These are phyloP conservation scores for Auriculariales sp. DNA, from an alignment of 768 basidiomycete genomes.

Conservation along the genomic window DNA sequence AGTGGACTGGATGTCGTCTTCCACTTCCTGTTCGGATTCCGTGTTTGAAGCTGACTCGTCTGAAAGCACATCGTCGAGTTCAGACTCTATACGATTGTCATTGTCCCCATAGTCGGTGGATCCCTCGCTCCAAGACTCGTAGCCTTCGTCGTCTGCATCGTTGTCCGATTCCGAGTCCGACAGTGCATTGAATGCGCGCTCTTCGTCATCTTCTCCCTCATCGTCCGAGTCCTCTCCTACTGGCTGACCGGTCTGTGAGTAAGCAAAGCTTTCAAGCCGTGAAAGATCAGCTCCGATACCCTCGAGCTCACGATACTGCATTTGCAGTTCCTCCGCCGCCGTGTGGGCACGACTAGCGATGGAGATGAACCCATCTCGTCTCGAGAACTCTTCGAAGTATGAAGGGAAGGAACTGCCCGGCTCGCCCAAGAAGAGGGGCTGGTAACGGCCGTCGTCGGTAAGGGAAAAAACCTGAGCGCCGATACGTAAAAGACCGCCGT, in stretches of 20 bases:
- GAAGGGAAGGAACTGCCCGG: not conserved
- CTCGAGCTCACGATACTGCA: not conserved
- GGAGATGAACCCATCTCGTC: not conserved
- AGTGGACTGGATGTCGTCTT: too few relatives aligned
- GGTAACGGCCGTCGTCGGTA: not conserved
- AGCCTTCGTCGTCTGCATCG: constrained; percentile 6
- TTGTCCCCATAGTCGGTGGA: constrained; percentile 8
- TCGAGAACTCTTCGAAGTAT: constrained; percentile 1
- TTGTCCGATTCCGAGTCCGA: not conserved
- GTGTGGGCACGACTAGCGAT: not conserved
- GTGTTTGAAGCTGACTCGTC: too few relatives aligned
- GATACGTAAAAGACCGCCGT: constrained; percentile 1
- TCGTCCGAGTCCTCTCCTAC: too few relatives aligned
- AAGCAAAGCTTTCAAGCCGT: not conserved
- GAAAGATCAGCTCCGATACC: not conserved
- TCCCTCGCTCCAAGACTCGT: constrained; percentile 13
- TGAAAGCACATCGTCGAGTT: constrained; percentile 4
- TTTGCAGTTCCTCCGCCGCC: not conserved
- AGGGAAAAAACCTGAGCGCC: constrained; percentile 1
- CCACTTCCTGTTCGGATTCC: too few relatives aligned
- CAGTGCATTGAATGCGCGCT: too few relatives aligned
- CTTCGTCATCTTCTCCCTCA: not conserved
- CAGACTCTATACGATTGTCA: constrained; percentile 1
- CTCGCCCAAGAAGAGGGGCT: not conserved
- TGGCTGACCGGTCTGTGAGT: not conserved